These are phyloP conservation scores for Microbotryum saponariae DNA, from an alignment of 1,284 basidiomycete genomes.

Conservation along the genomic window DNA sequence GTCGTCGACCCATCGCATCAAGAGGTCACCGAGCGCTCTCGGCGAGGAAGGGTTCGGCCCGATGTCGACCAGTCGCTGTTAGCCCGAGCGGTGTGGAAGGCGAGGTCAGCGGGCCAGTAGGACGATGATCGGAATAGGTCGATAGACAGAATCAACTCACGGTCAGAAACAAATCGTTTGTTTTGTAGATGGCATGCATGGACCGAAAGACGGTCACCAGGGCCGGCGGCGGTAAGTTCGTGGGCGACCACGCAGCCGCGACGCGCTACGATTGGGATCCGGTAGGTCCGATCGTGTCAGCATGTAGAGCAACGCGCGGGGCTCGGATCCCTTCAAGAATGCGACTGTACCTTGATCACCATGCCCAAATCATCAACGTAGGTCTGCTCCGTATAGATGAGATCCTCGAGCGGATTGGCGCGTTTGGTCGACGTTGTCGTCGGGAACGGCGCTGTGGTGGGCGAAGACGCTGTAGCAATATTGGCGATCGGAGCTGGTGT, in stretches of 20 bases:
- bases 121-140: not conserved
- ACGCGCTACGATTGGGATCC: conserved; percentile 59
- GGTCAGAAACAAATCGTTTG: conserved; percentile 69
- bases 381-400: conserved; percentile 84
- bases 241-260: conserved; percentile 90
- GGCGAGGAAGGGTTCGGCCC: conserved; percentile 88
- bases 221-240: conserved; percentile 84
- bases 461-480: too few species aligned
- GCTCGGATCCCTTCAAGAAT: too few species aligned
- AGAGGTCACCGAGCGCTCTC: conserved; percentile 85
- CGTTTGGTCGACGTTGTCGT: conserved; percentile 11
- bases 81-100: conserved; percentile 11
- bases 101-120: not conserved
- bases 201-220: conserved; percentile 91
- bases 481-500: too few species aligned
- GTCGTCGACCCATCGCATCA: conserved; percentile 97
- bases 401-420: conserved; percentile 75
- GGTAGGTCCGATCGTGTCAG: too few species aligned
- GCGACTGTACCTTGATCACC: conserved; percentile 64
- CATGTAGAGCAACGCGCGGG: too few species aligned
- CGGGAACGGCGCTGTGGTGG: too few species aligned
- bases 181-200: conserved; percentile 84
- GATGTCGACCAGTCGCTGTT: conserved; percentile 84
- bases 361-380: conserved; percentile 89
- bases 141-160: conserved; percentile 47